phyloP scores from a whole-genome alignment of 108 stramenopile species.

The Thalassiosira profunda region DNA sequence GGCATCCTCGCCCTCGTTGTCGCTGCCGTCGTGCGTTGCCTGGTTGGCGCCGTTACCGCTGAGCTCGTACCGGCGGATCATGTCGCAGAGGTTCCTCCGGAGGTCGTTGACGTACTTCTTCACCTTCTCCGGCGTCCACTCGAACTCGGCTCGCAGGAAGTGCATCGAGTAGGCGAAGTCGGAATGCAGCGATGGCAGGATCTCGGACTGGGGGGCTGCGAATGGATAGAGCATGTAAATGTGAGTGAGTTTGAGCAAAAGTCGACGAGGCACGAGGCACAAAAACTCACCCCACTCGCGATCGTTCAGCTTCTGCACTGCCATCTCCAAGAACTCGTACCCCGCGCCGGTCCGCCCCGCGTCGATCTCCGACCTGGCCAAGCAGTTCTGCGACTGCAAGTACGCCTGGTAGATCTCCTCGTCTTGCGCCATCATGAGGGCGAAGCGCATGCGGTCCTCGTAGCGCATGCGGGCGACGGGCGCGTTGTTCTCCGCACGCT shows the following conservation, averaged over 20 bases:
- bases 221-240: neutral
- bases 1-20: neutral
- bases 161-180: neutral
- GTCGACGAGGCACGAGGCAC: neutral
- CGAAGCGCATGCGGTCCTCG: neutral
- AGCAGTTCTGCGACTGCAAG: neutral
- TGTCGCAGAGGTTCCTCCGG: neutral
- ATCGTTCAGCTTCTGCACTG: neutral
- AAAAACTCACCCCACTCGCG: neutral
- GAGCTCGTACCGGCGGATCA: neutral
- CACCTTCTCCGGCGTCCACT: neutral
- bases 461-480: neutral
- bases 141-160: neutral
- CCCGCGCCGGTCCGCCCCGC: neutral
- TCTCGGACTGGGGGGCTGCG: neutral
- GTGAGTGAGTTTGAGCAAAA: neutral
- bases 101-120: neutral
- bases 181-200: neutral
- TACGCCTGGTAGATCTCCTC: neutral
- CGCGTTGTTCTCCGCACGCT: neutral
- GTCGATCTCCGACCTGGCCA: neutral
- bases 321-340: neutral
- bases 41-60: neutral
- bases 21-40: neutral
- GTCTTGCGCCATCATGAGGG: neutral